Conservation (phyloP, 2,329 filamentous ascomycete species). For the Pyrenophora tritici-repentis region DNA sequence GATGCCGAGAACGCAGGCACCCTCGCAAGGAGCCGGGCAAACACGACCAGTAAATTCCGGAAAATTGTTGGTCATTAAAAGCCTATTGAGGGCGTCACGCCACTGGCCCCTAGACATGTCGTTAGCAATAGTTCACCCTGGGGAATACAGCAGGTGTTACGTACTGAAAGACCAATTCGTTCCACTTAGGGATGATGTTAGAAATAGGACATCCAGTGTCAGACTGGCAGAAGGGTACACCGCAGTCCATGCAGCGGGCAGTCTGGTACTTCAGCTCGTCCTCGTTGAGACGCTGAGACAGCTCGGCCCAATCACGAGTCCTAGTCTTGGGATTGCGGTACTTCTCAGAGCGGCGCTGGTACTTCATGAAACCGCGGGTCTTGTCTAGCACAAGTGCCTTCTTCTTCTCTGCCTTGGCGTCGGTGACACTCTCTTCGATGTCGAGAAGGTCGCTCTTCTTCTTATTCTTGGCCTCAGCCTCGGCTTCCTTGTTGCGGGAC, state of each 20-base stretch:
- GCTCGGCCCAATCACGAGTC: constrained; percentile 91
- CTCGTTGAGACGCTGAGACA: constrained; percentile 84
- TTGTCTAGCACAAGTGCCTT: constrained; percentile 95
- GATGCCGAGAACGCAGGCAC: constrained; percentile 93
- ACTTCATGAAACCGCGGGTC: constrained; percentile 97
- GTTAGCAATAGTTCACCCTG: too few species aligned
- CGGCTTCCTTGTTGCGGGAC: constrained; percentile 59
- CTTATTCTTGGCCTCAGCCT: constrained; percentile 66
- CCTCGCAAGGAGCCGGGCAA: constrained; percentile 94
- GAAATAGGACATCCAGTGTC: constrained; percentile 94
- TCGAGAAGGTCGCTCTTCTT: constrained; percentile 74
- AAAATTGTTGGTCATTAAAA: constrained; percentile 98
- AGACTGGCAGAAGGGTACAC: constrained; percentile 97
- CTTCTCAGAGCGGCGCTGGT: constrained; percentile 89
- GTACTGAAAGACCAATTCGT: constrained; percentile 67
- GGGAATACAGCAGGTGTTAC: too few species aligned
- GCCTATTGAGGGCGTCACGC: constrained; percentile 86
- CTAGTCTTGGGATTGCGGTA: constrained; percentile 84
- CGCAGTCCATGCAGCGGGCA: constrained; percentile 97
- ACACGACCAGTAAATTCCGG: constrained; percentile 97
- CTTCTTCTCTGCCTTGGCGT: constrained; percentile 84
- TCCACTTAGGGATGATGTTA: constrained; percentile 98
- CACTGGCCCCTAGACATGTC: constrained; percentile 62
- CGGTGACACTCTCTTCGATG: constrained; percentile 88
- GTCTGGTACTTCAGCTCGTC: constrained; percentile 97